Evolutionary conservation across 116 monocot species (phyloP), one percentile per base, ranked within the genome.

Genomic region (Trichopus zeylanicus): DNA sequence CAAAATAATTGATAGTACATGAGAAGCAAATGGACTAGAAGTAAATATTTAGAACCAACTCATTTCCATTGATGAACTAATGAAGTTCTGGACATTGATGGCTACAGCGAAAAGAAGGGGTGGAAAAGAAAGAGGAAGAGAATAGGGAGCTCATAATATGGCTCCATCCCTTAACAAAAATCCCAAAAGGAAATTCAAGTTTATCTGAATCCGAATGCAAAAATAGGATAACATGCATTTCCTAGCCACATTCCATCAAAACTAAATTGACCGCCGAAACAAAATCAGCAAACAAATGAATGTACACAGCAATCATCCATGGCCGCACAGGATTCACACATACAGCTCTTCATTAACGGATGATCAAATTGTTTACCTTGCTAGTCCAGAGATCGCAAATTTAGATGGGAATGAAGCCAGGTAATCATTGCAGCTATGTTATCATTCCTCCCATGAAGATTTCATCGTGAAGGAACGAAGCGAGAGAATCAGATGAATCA

Each of bases 301-400:
- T 73, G 65, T 76, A 80, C 83, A 86, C 24, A 5, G 11, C 29
- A 71, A 87, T 78, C 83, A 77, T 78, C 79, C 90, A 82, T 74
- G 85, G 85, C 85, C 64, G 85, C 78, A 54, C 21, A 76, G 65
- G 46, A 78, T 66, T 62, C 72, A 82, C 79, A 82, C 29, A 82
- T 31, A 77, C 83, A 82, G 86, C 86, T 68, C 79, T 74, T 71
- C 29, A 26, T 58, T 37, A 60, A 81, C 81, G 51, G 82, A 80
- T 55, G 89, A 84, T 76, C 85, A 46, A 65, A 24, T 56, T 58
- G 75, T 67, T 78, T 63, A 60, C 73, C 60, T 56, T n/a, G 26
- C 11, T 42, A 49, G 53, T 47, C 55, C 57, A 49, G 51, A 7
- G n/a, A 30, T 65, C 70, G 48, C 21, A 1, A 19, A 53, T 63